Conservation (phyloP, 2,329 filamentous ascomycete genomes). For the Seiridium cupressi region DNA sequence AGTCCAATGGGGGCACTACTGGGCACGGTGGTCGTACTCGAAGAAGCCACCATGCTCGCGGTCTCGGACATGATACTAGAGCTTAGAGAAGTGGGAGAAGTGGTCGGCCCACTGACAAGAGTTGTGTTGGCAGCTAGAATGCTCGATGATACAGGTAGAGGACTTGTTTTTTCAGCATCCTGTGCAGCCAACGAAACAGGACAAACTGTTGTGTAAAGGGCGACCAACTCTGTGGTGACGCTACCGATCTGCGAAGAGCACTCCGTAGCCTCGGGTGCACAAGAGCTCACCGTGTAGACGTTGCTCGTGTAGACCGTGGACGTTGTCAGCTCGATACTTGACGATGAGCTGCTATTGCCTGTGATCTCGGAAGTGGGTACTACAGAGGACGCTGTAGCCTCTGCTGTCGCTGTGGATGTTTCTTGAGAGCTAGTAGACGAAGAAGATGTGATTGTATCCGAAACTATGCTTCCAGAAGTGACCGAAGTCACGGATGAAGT, state of each 20-base stretch:
- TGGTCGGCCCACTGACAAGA: background rate
- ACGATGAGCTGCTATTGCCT: too few species aligned
- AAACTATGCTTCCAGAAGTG: background rate
- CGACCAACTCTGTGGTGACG: slow-evolving; percentile 21
- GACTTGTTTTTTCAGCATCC: background rate
- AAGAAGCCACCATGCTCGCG: background rate
- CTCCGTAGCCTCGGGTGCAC: slow-evolving; percentile 14
- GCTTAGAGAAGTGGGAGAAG: background rate
- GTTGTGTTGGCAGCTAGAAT: slow-evolving; percentile 4
- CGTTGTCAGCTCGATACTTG: slow-evolving; percentile 15
- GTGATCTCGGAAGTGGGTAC: background rate
- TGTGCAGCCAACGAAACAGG: slow-evolving; percentile 22
- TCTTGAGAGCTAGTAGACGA: background rate
- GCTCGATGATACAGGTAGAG: slow-evolving; percentile 1
- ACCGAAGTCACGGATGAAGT: background rate
- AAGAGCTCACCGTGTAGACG: slow-evolving; percentile 23
- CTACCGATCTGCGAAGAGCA: slow-evolving; percentile 12
- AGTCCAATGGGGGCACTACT: background rate
- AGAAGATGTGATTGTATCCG: too few species aligned
- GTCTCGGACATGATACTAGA: background rate
- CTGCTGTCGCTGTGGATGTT: background rate
- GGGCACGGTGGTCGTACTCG: background rate
- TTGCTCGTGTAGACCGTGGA: slow-evolving; percentile 25
- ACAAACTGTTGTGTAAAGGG: slow-evolving; percentile 25
- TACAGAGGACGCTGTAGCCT: background rate